Percentiles rank a stretch among this genome's conserved stretches.
Conservation (phyloP, 2,329 filamentous ascomycete species). For the Neobulgaria alba region DNA sequence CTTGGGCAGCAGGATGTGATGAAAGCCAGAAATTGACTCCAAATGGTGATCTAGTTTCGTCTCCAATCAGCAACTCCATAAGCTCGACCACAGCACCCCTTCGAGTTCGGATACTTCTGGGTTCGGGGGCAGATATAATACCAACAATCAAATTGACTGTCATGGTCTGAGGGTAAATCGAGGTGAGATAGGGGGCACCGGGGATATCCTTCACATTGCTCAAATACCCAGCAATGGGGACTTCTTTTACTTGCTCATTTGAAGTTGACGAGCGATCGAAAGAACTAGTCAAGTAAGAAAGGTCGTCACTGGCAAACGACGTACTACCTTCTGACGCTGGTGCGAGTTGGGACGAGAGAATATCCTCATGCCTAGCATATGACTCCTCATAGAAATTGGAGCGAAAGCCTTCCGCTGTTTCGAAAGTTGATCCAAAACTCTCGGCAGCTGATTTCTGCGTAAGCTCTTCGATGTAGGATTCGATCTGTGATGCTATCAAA, state of each 20-base stretch:
- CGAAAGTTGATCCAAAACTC: slow-evolving; percentile 8
- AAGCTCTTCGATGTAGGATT: slow-evolving; percentile 16
- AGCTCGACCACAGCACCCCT: slow-evolving; percentile 56
- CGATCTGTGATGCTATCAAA: slow-evolving; percentile 38
- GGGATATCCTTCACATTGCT: slow-evolving; percentile 64
- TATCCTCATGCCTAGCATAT: slow-evolving; percentile 58
- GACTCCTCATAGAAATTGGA: slow-evolving; percentile 73
- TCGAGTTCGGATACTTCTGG: slow-evolving; percentile 59
- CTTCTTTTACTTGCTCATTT: slow-evolving; percentile 20
- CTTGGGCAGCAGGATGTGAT: slow-evolving; percentile 18
- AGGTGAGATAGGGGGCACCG: slow-evolving; percentile 51
- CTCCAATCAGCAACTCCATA: slow-evolving; percentile 71
- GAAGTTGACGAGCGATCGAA: slow-evolving; percentile 28
- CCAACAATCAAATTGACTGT: slow-evolving; percentile 76
- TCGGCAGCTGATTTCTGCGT: slow-evolving; percentile 7
- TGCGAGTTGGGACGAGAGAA: slow-evolving; percentile 52
- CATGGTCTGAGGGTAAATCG: slow-evolving; percentile 69
- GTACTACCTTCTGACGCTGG: slow-evolving; percentile 19
- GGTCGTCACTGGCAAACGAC: slow-evolving; percentile 27
- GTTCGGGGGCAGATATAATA: slow-evolving; percentile 61
- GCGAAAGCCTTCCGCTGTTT: slow-evolving; percentile 31
- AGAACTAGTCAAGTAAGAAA: slow-evolving; percentile 27
- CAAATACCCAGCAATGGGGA: slow-evolving; percentile 33
- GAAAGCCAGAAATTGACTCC: slow-evolving; percentile 76
- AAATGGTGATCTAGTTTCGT: slow-evolving; percentile 77